These are phyloP conservation scores for Chaetomium sp. DNA, from an alignment of 2,329 filamentous ascomycete species.

Conservation along the genomic window DNA sequence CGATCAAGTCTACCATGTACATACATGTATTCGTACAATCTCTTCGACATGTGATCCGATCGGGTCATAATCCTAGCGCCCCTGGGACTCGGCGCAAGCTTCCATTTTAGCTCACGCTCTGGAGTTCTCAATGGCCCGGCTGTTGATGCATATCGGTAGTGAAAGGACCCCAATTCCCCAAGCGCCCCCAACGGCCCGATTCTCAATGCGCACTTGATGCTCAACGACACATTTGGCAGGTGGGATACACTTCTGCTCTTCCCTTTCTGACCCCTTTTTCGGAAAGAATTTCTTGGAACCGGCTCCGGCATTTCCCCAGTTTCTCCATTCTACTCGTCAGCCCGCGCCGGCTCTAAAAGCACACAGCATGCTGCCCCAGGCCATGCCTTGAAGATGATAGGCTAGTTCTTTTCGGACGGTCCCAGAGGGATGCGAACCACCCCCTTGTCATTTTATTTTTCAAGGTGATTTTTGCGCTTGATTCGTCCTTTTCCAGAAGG, in stretches of 20 bases:
- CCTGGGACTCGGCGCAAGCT: slow-evolving; percentile 3
- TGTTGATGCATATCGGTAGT: slow-evolving; percentile 6
- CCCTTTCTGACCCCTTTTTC: too few relatives aligned
- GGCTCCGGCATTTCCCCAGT: too few relatives aligned
- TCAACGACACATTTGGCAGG: too few relatives aligned
- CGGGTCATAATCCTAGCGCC: neutral
- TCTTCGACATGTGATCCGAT: neutral
- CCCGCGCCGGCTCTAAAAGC: neutral
- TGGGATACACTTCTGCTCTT: too few relatives aligned
- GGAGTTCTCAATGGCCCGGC: neutral
- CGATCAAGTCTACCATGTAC: too few relatives aligned
- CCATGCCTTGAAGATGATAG: neutral
- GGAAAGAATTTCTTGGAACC: too few relatives aligned
- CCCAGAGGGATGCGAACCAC: too few relatives aligned
- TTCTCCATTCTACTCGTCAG: neutral
- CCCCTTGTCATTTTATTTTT: too few relatives aligned
- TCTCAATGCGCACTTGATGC: slow-evolving; percentile 7
- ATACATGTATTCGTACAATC: slow-evolving; percentile 45
- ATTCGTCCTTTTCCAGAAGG: neutral
- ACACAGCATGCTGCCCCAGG: neutral
- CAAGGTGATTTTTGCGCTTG: neutral
- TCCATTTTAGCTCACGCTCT: slow-evolving; percentile 1
- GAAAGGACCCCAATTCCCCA: neutral
- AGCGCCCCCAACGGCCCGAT: slow-evolving; percentile 22
- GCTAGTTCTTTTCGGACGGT: too few relatives aligned